Conservation (phyloP, 148 eudicot species). For the Chenopodium quinoa region DNA sequence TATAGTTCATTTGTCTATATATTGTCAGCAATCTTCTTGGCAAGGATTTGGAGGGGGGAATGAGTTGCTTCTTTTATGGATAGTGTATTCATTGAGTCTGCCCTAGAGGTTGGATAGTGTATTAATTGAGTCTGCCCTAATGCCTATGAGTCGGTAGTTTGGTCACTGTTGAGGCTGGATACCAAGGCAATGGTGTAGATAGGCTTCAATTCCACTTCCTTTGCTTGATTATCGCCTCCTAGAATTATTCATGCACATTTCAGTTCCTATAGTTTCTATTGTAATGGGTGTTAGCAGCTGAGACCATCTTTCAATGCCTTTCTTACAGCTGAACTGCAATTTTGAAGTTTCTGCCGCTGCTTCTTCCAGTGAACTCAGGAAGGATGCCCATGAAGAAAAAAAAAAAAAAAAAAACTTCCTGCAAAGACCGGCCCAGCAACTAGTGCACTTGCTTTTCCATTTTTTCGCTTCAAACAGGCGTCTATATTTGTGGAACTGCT, state of each 20-base stretch:
- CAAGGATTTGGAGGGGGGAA: not conserved
- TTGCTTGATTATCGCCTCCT: not conserved
- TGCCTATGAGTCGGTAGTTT: too few species aligned
- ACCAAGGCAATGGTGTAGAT: too few species aligned
- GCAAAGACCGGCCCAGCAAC: not conserved
- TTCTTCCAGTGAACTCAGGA: not conserved
- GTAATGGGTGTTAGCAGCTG: not conserved
- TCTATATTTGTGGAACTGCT: conserved; percentile 9
- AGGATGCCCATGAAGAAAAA: not conserved
- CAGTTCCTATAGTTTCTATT: not conserved
- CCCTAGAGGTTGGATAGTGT: too few species aligned
- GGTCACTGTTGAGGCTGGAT: too few species aligned
- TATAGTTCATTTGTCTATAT: not conserved
- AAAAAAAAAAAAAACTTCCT: too few species aligned
- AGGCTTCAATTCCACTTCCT: not conserved
- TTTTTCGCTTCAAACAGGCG: not conserved
- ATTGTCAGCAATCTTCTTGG: not conserved
- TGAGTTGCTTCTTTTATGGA: too few species aligned
- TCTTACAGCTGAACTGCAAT: conserved; percentile 3
- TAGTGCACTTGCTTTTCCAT: not conserved
- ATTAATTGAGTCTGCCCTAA: too few species aligned
- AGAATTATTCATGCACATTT: not conserved
- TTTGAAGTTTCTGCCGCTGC: not conserved
- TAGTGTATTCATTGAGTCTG: too few species aligned
- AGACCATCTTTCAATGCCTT: not conserved